phyloP scores from a whole-genome alignment of 768 basidiomycete genomes.

The Hygrocybe punicea region DNA sequence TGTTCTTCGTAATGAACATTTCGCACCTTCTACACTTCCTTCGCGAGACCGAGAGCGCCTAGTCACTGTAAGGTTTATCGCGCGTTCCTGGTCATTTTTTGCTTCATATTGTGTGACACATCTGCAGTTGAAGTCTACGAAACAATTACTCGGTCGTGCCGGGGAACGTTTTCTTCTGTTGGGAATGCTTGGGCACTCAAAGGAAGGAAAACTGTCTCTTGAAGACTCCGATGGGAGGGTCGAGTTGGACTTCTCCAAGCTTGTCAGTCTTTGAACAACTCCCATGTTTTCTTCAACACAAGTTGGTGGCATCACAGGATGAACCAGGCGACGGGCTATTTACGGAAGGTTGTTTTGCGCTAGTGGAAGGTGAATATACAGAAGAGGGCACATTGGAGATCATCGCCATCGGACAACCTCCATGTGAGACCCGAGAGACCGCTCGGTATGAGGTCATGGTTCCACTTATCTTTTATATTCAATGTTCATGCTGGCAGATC shows the following conservation, averaged over 20 bases:
- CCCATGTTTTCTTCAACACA: neutral
- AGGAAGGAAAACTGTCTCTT: constrained; percentile 85
- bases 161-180: constrained; percentile 89
- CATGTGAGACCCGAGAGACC: constrained; percentile 83
- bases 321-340: constrained; percentile 94
- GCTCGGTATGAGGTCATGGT: constrained; percentile 55
- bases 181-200: constrained; percentile 86
- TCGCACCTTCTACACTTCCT: constrained; percentile 91
- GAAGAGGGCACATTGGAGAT: constrained; percentile 86
- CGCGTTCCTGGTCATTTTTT: neutral
- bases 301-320: constrained; percentile 44
- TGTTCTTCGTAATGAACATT: constrained; percentile 93
- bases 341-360: constrained; percentile 92
- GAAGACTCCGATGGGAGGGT: constrained; percentile 94
- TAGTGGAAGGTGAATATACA: constrained; percentile 95
- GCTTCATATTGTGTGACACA: neutral
- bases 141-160: constrained; percentile 88
- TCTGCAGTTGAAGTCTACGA: constrained; percentile 83
- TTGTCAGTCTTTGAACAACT: constrained; percentile 51
- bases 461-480: neutral
- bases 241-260: constrained; percentile 79
- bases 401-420: constrained; percentile 94
- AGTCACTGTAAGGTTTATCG: constrained; percentile 62
- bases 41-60: constrained; percentile 83
- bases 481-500: constrained; percentile 49